Evolutionary conservation across 1,139 yeast species (phyloP).

Genomic region (Tardiomyces digboiensis): DNA sequence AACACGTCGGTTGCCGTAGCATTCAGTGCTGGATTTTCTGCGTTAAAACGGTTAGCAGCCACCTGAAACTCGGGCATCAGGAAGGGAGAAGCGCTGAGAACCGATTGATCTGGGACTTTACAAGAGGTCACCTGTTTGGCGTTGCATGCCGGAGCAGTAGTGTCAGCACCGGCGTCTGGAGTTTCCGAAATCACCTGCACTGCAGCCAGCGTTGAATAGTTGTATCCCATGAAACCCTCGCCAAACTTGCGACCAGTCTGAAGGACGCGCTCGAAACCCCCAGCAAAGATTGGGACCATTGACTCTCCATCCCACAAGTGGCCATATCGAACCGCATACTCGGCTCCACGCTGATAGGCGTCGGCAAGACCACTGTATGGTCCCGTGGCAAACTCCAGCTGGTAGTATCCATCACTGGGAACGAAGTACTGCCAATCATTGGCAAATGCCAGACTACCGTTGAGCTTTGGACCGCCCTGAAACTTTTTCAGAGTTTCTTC

Average conservation of each 20-base stretch:
- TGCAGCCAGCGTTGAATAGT: conserved; percentile 27
- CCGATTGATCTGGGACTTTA: conserved; percentile 13
- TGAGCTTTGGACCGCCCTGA: conserved; percentile 13
- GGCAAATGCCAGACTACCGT: conserved; percentile 30
- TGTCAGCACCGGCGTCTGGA: conserved; percentile 31
- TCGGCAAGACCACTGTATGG: conserved; percentile 27
- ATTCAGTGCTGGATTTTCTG: conserved; percentile 35
- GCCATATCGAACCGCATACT: conserved; percentile 27
- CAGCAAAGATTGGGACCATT: conserved; percentile 29
- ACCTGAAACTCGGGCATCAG: conserved; percentile 23
- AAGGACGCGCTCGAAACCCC: conserved; percentile 31
- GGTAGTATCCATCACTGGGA: not conserved
- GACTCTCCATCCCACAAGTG: conserved; percentile 27
- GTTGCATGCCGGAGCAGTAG: conserved; percentile 28
- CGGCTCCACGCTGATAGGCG: conserved; percentile 24
- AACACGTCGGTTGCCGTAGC: conserved; percentile 34
- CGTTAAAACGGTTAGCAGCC: conserved; percentile 32
- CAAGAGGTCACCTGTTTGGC: conserved; percentile 6
- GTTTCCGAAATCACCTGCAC: conserved; percentile 30
- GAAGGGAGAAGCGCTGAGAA: conserved; percentile 15
- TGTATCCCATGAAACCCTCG: conserved; percentile 32
- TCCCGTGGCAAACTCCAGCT: conserved; percentile 13
- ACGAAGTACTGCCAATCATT: conserved; percentile 28
- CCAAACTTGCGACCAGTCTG: conserved; percentile 33
- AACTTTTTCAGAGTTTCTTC: conserved; percentile 16